These are phyloP conservation scores for Aureobasidium lini DNA, from an alignment of 2,329 filamentous ascomycete species.

Conservation along the genomic window DNA sequence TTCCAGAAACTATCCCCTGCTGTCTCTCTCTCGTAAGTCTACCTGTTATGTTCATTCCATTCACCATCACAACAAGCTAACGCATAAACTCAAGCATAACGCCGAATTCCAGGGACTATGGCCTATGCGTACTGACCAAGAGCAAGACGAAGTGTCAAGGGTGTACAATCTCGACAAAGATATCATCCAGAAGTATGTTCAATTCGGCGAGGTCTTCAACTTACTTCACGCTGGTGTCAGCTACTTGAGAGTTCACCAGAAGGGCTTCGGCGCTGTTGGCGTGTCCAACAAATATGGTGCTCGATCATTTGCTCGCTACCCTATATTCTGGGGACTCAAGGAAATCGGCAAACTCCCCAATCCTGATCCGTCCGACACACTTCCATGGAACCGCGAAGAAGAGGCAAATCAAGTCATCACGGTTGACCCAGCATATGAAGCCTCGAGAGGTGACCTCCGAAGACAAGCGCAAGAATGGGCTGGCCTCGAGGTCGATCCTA, in stretches of 20 bases:
- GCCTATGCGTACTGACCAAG: constrained; percentile 56
- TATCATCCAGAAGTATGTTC: constrained; percentile 53
- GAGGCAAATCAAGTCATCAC: constrained; percentile 43
- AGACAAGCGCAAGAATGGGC: constrained; percentile 63
- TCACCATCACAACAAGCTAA: too few species aligned
- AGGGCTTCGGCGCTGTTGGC: constrained; percentile 60
- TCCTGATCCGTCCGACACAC: constrained; percentile 58
- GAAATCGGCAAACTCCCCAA: constrained; percentile 58
- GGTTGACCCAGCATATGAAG: constrained; percentile 50
- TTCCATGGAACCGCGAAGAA: constrained; percentile 50
- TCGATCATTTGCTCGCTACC: constrained; percentile 58
- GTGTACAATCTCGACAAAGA: constrained; percentile 57
- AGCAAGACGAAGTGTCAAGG: constrained; percentile 55
- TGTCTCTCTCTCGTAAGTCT: constrained; percentile 46
- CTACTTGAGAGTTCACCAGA: constrained; percentile 59
- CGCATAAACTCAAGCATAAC: constrained; percentile 40
- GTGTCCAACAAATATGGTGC: constrained; percentile 65
- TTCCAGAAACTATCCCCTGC: constrained; percentile 54
- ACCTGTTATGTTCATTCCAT: too few species aligned
- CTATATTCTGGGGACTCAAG: constrained; percentile 61
- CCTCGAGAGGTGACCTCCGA: constrained; percentile 45
- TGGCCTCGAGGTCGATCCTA: constrained; percentile 51
- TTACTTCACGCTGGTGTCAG: constrained; percentile 58
- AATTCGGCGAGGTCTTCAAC: constrained; percentile 63
- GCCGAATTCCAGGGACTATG: constrained; percentile 63